Evolutionary conservation across 345 rosid species (phyloP), one percentile per base, ranked within the genome.

Genomic region (Mangifera indica): DNA sequence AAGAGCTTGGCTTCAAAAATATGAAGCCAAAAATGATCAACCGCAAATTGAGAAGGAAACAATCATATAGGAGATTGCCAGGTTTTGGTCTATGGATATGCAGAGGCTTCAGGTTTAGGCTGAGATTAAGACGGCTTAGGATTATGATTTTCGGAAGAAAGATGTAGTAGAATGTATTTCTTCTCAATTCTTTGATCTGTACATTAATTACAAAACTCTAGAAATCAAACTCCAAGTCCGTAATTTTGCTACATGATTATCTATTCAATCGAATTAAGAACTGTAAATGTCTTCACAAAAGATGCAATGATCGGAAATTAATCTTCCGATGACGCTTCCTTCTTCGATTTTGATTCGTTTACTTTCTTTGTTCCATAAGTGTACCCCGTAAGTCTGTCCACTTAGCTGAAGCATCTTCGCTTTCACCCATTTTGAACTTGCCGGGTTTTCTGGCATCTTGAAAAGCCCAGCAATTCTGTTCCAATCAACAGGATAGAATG

Each of bases 401-500:
- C 82, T 84, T 51, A 93, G 77, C 79, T 81, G 92, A 12, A 71
- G 80, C 75, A 90, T 26, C 79, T 88, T 85, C 1, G 86, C 80
- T n/a, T 80, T 71, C 5, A 77, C 86, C 84, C 91, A 85, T 62
- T 74, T 81, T 0, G 76, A 76, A 2, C 66, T 78, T 15, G 60
- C 72, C 7, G 46, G 58, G 53, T 64, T 83, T 79, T 55, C 65
- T 0, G 97, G 94, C 66, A 63, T 82, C 79, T 63, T 75, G 73
- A 93, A 91, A 18, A 85, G 79, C 25, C 91, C 67, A 12, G 60
- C 83, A 18, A 93, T 88, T 67, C 69, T 78, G 34, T 60, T 74
- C 98, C 98, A 93, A 72, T 78, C 72, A 6, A 87, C 94, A 8
- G 97, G 96, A 65, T 91, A 88, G 37, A 93, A 91, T 0, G 92